These are phyloP conservation scores for Candida boleticola DNA, from an alignment of 805 yeast species.

Conservation along the genomic window DNA sequence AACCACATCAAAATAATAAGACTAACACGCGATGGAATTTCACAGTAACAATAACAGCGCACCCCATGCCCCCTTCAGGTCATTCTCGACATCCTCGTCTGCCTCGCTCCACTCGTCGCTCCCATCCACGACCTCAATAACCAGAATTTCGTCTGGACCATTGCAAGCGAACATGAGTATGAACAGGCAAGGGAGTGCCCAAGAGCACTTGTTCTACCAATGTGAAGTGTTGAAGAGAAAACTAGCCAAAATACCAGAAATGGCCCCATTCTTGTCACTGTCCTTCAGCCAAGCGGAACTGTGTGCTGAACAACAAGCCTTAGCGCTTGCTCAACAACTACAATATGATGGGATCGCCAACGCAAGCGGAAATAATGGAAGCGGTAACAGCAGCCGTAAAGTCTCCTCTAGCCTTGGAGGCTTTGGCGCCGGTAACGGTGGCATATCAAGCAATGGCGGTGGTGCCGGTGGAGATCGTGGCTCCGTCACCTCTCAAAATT, in stretches of 20 bases:
- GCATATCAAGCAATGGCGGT: neutral
- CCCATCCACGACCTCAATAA: constrained; percentile 25
- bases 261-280: constrained; percentile 63
- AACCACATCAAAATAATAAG: too few relatives aligned
- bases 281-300: constrained; percentile 69
- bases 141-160: constrained; percentile 47
- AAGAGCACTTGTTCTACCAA: constrained; percentile 69
- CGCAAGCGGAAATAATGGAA: constrained; percentile 12
- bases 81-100: constrained; percentile 34
- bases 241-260: constrained; percentile 59
- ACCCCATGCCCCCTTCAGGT: constrained; percentile 35
- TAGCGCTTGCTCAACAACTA: constrained; percentile 42
- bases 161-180: constrained; percentile 47
- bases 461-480: constrained; percentile 27
- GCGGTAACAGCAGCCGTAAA: constrained; percentile 4
- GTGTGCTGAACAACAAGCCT: constrained; percentile 70
- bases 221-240: constrained; percentile 56
- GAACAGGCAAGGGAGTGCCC: constrained; percentile 60
- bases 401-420: constrained; percentile 12
- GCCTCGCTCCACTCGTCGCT: constrained; percentile 26
- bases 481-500: constrained; percentile 31
- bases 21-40: too few relatives aligned
- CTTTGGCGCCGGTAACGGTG: constrained; percentile 1
- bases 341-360: constrained; percentile 18
- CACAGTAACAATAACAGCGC: too few relatives aligned